Evolutionary conservation across 1,284 basidiomycete genomes (phyloP), one percentile per base, ranked within the genome.

Genomic region (Lentinus polychrous): DNA sequence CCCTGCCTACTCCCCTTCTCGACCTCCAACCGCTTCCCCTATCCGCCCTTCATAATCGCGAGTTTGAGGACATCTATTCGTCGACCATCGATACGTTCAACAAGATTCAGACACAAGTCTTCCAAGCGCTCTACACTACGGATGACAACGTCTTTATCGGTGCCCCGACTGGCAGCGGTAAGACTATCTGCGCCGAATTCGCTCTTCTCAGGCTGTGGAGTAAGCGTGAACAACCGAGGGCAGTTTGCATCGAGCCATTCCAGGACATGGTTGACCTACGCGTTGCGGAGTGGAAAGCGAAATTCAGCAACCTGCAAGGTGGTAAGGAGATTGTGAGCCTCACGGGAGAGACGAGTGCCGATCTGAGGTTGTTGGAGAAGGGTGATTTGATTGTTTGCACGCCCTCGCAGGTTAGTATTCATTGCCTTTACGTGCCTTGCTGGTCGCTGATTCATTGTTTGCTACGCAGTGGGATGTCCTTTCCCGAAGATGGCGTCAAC

Each of bases 51-150:
- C 91, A 95, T 67, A 95, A 94, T 74, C 81, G 84, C 61, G 90
- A 92, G 52, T 96, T 87, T 55, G 91, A 98, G 63, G 73, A 74
- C 3, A 79, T 97, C 38, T 99, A 96, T 66, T 78, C 83, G 0
- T 78, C 76, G 14, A 78, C 78, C 0, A 86, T 95, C 54, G 73
- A 82, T 52, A 81, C 78, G 0, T 97, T 98, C 77, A 99, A 99
- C 79, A 98, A 97, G 71, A 96, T 98, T 56, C 96, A 99, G 66
- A 99, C 94, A 0, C 96, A 99, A 69, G 93, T 96, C 33, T 99
- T 98, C 84, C 95, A 98, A 58, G 93, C 94, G 0, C 73, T 99
- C 0, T 99, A 95, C 67, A 94, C 91, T 0, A 88, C 92, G 0
- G 94, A 98, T 63, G 94, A 98, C 62, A 96, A 94, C 59, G 86